Evolutionary conservation across 108 stramenopile genomes (phyloP).

Genomic region (Nitzschia sp.): DNA sequence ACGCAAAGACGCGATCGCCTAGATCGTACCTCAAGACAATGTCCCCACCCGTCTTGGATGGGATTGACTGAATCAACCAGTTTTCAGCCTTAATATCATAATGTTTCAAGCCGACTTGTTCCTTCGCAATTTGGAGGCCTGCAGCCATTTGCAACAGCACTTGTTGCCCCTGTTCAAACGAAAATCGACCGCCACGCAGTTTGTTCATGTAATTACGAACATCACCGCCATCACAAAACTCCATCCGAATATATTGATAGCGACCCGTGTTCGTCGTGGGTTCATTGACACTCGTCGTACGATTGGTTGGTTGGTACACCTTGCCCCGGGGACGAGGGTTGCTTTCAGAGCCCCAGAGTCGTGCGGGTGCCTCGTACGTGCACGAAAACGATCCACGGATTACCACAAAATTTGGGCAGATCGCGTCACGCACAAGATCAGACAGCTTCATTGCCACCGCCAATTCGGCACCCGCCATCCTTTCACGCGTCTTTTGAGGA

Average conservation of each 20-base stretch:
- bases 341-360: conserved; percentile 66
- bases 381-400: conserved; percentile 80
- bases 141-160: conserved; percentile 95
- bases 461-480: conserved; percentile 84
- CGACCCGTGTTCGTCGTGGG: too few species aligned
- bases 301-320: too few species aligned
- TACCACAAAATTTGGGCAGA: conserved; percentile 93
- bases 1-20: conserved; percentile 71
- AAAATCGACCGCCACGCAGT: conserved; percentile 50
- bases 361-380: conserved; percentile 56
- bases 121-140: conserved; percentile 82
- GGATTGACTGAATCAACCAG: conserved; percentile 73
- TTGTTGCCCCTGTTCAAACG: conserved; percentile 44
- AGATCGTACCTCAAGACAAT: conserved; percentile 80
- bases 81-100: conserved; percentile 98
- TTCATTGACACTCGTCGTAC: too few species aligned
- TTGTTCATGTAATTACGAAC: conserved; percentile 84
- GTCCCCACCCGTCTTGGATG: conserved; percentile 24
- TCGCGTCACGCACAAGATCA: conserved; percentile 75
- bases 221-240: conserved; percentile 92
- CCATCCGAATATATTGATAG: conserved; percentile 97
- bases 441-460: conserved; percentile 84
- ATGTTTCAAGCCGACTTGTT: conserved; percentile 88
- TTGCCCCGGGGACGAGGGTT: too few species aligned
- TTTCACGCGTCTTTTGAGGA: conserved; percentile 70